Evolutionary conservation across 2,329 filamentous ascomycete genomes (phyloP).

Genomic region (Hypoxylon sp.): DNA sequence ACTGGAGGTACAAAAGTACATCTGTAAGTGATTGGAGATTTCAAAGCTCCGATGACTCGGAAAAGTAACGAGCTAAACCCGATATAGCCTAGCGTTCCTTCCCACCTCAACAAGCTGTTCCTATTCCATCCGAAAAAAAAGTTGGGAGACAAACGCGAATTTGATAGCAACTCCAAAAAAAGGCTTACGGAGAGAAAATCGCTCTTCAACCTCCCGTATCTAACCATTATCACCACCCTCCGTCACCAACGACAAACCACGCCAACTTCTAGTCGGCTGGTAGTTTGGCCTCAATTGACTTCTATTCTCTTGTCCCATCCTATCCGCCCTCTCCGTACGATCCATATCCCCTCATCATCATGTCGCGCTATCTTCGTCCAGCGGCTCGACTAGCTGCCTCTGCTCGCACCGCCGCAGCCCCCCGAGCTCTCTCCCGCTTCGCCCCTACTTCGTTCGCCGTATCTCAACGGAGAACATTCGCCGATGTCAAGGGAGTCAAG

Average conservation of each 20-base stretch:
- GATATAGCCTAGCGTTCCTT: conserved; percentile 35
- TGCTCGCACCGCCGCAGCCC: conserved; percentile 56
- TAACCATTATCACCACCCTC: conserved; percentile 15
- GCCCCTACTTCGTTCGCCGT: conserved; percentile 56
- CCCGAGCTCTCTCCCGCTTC: conserved; percentile 56
- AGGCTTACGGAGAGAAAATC: conserved; percentile 52
- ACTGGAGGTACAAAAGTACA: neutral
- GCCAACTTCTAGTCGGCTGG: conserved; percentile 45
- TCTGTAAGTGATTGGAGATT: conserved; percentile 13
- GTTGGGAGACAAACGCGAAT: conserved; percentile 46
- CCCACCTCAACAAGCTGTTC: conserved; percentile 49
- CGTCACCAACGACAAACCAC: conserved; percentile 30
- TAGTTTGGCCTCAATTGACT: conserved; percentile 37
- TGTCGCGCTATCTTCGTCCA: conserved; percentile 68
- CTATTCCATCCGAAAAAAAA: conserved; percentile 49
- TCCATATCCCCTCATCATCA: conserved; percentile 48
- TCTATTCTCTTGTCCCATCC: conserved; percentile 1
- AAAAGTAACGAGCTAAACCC: conserved; percentile 31
- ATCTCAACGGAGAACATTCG: conserved; percentile 68
- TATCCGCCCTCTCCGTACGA: conserved; percentile 32
- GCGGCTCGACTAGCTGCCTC: conserved; percentile 65
- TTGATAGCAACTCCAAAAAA: conserved; percentile 44
- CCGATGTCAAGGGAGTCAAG: conserved; percentile 73
- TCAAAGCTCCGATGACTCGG: conserved; percentile 34
- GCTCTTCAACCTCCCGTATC: conserved; percentile 44